Evolutionary conservation across 164 flowering plant genomes (phyloP).

Genomic region (Stephania yunnanensis): DNA sequence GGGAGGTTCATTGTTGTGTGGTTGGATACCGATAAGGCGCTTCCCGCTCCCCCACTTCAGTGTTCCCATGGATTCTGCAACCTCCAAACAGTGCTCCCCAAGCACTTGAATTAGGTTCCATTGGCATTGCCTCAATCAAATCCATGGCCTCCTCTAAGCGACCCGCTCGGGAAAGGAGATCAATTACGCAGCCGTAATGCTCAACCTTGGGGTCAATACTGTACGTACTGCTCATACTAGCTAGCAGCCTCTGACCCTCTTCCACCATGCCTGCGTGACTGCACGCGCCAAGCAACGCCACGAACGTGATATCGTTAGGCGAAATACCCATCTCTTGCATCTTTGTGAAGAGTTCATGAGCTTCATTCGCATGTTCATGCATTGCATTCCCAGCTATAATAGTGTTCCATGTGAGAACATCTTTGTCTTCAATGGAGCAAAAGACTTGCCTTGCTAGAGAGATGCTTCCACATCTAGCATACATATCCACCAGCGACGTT

Average conservation of each 20-base stretch:
- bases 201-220: constrained; percentile 28
- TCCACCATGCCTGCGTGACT: constrained; percentile 27
- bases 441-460: neutral
- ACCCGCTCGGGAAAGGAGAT: constrained; percentile 27
- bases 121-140: constrained; percentile 25
- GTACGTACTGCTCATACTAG: constrained; percentile 15
- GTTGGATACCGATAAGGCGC: neutral
- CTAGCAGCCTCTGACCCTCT: constrained; percentile 14
- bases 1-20: too few species aligned
- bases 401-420: constrained; percentile 11
- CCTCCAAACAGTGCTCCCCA: constrained; percentile 11
- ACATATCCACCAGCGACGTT: constrained; percentile 27
- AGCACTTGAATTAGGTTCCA: constrained; percentile 17
- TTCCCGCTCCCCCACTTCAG: constrained; percentile 6
- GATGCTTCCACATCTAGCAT: constrained; percentile 12
- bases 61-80: constrained; percentile 12
- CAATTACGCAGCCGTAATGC: constrained; percentile 31
- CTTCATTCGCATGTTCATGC: constrained; percentile 7
- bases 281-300: constrained; percentile 15
- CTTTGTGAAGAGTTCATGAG: constrained; percentile 17
- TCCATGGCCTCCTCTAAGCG: constrained; percentile 19
- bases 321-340: constrained; percentile 8
- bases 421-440: constrained; percentile 1
- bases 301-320: constrained; percentile 8
- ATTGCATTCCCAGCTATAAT: constrained; percentile 6